Evolutionary conservation across 345 rosid genomes (phyloP).

Genomic region (Populus pruinosa): DNA sequence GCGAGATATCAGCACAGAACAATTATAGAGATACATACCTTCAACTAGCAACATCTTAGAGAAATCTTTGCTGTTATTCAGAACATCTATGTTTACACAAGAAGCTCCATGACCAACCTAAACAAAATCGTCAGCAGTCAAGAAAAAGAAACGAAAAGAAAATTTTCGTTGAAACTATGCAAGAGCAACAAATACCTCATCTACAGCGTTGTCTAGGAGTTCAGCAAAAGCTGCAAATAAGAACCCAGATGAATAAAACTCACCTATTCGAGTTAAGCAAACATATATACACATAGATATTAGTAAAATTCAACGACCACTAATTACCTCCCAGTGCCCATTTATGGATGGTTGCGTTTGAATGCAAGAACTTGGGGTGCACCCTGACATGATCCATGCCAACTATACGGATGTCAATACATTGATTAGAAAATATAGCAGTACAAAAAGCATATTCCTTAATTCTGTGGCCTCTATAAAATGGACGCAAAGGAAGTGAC

Average conservation of each 20-base stretch:
- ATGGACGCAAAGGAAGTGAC: background rate
- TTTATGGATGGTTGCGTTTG: conserved; percentile 95
- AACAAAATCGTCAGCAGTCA: background rate
- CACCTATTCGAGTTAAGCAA: no score
- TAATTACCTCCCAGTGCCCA: conserved; percentile 92
- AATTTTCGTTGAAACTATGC: background rate
- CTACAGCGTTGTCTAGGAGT: conserved; percentile 80
- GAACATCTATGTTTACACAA: conserved; percentile 47
- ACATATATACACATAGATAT: background rate
- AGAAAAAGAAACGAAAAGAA: background rate
- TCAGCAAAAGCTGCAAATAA: conserved; percentile 73
- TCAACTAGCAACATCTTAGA: conserved; percentile 40
- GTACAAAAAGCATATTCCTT: background rate
- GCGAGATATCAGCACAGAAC: background rate
- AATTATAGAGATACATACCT: conserved; percentile 28
- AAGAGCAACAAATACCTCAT: conserved; percentile 49
- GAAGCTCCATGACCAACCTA: conserved; percentile 56
- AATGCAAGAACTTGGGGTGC: conserved; percentile 88
- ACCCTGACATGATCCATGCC: conserved; percentile 86
- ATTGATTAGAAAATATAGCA: background rate
- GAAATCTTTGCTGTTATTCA: conserved; percentile 37
- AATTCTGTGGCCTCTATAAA: background rate
- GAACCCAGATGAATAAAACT: background rate
- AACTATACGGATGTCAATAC: conserved; percentile 34
- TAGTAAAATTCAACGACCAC: background rate